Conservation (phyloP, 306 rosid genomes). For the Prunus campanulata region DNA sequence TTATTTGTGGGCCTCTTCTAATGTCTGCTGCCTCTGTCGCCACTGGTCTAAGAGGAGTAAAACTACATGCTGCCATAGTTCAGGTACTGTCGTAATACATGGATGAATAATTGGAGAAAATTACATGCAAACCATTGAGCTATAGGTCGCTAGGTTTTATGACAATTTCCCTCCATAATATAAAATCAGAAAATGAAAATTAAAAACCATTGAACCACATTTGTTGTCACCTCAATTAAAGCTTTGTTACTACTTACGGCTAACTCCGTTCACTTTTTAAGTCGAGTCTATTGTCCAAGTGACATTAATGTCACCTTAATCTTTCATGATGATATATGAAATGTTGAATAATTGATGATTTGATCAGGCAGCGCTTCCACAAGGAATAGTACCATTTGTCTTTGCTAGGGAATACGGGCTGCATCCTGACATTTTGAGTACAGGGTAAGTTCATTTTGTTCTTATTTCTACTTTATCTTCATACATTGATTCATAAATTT, state of each 20-base stretch:
- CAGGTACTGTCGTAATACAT: conserved; percentile 22
- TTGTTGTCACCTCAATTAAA: no score
- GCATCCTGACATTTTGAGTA: conserved; percentile 46
- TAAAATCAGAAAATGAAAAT: no score
- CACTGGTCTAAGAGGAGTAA: conserved; percentile 36
- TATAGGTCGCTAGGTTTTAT: no score
- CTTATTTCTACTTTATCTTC: background rate
- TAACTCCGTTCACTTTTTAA: no score
- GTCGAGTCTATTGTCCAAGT: no score
- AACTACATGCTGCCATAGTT: conserved; percentile 40
- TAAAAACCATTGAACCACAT: no score
- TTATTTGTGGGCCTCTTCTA: conserved; percentile 34
- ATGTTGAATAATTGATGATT: background rate
- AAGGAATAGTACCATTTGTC: conserved; percentile 48
- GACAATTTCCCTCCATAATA: no score
- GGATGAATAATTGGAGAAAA: no score
- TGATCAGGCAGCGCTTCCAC: conserved; percentile 47
- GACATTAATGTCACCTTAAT: background rate
- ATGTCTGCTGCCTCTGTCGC: conserved; percentile 34
- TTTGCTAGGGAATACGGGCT: conserved; percentile 47
- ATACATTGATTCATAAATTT: background rate
- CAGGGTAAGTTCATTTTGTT: conserved; percentile 26
- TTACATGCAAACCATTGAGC: no score
- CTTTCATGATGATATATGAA: background rate
- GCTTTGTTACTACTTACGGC: no score